Evolutionary conservation across 176 grass and related monocot species (phyloP), one percentile per base, ranked within the genome.

Genomic region (Otatea glauca): DNA sequence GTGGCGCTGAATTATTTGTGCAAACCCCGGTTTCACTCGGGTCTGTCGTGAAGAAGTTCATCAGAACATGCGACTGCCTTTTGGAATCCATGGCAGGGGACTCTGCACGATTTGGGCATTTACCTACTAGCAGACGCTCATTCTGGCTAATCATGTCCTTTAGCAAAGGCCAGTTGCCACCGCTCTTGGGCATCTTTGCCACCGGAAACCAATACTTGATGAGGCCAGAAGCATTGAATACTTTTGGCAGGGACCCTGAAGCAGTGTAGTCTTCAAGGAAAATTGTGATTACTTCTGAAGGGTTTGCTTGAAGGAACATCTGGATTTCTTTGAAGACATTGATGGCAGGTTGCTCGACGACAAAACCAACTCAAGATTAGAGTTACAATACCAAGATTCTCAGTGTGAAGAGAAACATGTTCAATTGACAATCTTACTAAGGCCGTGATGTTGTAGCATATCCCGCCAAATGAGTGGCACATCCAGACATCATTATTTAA

Each of bases 191-290:
- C 96, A 98, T 95, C 58, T 66, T 85, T 5, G 83, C 83, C 51
- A 90, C 86, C 1, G 96, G 96, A 56, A 95, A 94, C 96, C 96
- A 94, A 61, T 96, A 98, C 72, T 99, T 96, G 86, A 79, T 92
- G 37, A 95, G 90, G 51, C 96, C 91, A 0, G 96, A 92, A 61
- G 88, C 91, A 44, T 90, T 94, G 75, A 99, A 99, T 47, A 99
- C 89, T 73, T 89, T 95, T 7, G 89, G 88, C 70, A 99, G 85
- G 27, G 89, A 94, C 51, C 79, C 92, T 34, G 86, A 58, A 77
- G 86, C 87, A 0, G 94, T 94, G 53, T 96, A 98, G 65, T 98
- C 93, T 89, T 98, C 96, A 11, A 98, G 77, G 41, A 96, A 90
- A 89, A 99, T 87, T 9, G 96, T 99, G 79, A 96, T 70, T 56